phyloP scores from a whole-genome alignment of 2,329 filamentous ascomycete genomes.

The Sordariomycetes sp. region DNA sequence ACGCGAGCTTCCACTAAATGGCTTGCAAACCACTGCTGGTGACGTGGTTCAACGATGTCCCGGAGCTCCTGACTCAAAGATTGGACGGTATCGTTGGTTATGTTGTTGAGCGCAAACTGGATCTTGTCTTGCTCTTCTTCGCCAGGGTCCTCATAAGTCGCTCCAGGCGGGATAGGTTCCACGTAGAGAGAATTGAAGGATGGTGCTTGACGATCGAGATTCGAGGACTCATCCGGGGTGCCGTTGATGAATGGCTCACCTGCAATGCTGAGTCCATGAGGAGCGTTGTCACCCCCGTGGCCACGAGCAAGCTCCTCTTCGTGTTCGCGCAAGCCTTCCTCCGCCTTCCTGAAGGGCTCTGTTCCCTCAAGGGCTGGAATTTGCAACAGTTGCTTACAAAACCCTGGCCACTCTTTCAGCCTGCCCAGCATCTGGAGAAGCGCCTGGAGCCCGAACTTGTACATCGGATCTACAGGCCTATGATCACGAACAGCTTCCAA shows the following conservation, averaged over 20 bases:
- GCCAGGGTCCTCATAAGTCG: constrained; percentile 71
- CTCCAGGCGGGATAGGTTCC: constrained; percentile 55
- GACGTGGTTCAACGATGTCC: constrained; percentile 66
- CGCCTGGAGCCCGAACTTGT: constrained; percentile 94
- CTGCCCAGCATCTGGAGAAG: constrained; percentile 79
- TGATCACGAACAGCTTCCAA: constrained; percentile 91
- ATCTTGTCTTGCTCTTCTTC: constrained; percentile 87
- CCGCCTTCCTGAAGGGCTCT: constrained; percentile 73
- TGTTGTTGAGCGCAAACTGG: constrained; percentile 92
- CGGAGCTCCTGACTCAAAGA: constrained; percentile 76
- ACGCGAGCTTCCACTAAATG: constrained; percentile 94
- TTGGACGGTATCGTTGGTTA: constrained; percentile 81
- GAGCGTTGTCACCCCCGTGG: constrained; percentile 39
- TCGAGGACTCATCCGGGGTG: constrained; percentile 51
- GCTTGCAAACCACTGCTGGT: constrained; percentile 93
- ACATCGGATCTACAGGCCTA: constrained; percentile 79
- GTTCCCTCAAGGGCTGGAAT: constrained; percentile 77
- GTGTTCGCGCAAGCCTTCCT: constrained; percentile 66
- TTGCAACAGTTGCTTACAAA: constrained; percentile 76
- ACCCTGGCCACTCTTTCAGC: constrained; percentile 89
- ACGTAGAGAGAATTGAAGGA: constrained; percentile 74
- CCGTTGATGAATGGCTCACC: constrained; percentile 59
- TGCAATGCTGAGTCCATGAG: constrained; percentile 24
- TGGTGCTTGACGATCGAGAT: constrained; percentile 50
- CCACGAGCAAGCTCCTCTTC: constrained; percentile 50